Conservation (phyloP, 2,329 filamentous ascomycete species). For the Triangularia setosa region DNA sequence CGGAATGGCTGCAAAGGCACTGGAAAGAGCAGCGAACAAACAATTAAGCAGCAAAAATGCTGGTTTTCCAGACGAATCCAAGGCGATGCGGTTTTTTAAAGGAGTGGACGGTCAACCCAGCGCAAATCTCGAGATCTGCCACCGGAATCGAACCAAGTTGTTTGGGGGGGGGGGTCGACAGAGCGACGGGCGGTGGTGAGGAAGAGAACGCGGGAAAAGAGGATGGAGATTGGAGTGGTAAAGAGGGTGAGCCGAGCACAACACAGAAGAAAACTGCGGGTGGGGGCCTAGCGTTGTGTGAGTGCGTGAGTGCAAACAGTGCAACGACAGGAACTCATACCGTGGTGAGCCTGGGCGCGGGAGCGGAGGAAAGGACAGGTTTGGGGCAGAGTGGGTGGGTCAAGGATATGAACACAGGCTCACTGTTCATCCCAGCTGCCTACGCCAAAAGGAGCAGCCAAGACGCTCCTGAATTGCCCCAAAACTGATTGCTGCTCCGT, state of each 20-base stretch:
- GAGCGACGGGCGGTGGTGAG: conserved; percentile 27
- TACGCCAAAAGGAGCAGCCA: background rate
- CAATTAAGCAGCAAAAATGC: conserved; percentile 22
- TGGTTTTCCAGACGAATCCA: conserved; percentile 25
- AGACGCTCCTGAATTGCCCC: conserved; percentile 3
- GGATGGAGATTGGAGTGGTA: conserved; percentile 19
- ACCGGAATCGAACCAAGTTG: conserved; percentile 54
- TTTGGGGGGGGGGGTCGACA: conserved; percentile 29
- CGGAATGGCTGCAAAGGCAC: conserved; percentile 16
- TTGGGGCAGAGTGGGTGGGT: conserved; percentile 10
- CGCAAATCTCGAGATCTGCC: conserved; percentile 47
- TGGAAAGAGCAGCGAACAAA: conserved; percentile 19
- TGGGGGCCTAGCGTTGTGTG: conserved; percentile 14
- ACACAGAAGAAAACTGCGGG: conserved; percentile 15
- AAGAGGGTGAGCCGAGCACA: conserved; percentile 11
- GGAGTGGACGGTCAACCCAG: conserved; percentile 61
- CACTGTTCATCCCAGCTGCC: conserved; percentile 2
- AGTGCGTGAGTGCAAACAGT: conserved; percentile 8
- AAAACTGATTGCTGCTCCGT: background rate
- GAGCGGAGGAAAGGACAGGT: conserved; percentile 16
- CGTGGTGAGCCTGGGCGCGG: conserved; percentile 15
- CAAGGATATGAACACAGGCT: conserved; percentile 2
- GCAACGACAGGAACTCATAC: conserved; percentile 4
- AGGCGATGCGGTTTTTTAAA: conserved; percentile 34
- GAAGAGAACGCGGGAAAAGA: conserved; percentile 22